These are phyloP conservation scores for Sanguinoderma infundibulare DNA, from an alignment of 1,284 basidiomycete genomes.

Conservation along the genomic window DNA sequence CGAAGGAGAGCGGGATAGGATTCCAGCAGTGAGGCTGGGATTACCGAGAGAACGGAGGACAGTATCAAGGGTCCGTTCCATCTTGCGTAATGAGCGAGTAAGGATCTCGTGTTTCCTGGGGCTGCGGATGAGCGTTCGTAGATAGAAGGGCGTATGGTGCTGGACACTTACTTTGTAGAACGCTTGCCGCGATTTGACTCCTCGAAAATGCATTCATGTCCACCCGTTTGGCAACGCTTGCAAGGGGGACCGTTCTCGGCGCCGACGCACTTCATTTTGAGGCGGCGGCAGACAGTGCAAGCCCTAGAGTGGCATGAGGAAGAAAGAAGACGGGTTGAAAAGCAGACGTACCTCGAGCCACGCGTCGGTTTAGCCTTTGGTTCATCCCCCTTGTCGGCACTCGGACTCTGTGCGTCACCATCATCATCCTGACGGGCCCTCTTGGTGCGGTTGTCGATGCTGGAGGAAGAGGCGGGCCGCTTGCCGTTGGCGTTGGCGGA, in stretches of 20 bases:
- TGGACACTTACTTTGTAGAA: conserved; percentile 73
- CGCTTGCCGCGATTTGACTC: conserved; percentile 94
- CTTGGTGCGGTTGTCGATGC: conserved; percentile 58
- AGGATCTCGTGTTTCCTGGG: conserved; percentile 86
- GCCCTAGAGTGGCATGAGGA: conserved; percentile 55
- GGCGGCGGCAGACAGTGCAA: conserved; percentile 91
- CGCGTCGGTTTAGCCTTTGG: conserved; percentile 84
- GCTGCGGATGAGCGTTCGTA: conserved; percentile 37
- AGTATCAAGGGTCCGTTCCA: conserved; percentile 92
- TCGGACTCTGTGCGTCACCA: conserved; percentile 46
- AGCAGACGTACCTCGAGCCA: conserved; percentile 72
- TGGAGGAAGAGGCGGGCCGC: conserved; percentile 59
- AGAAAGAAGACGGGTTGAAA: conserved; percentile 6
- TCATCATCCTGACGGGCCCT: conserved; percentile 57
- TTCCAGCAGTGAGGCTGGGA: conserved; percentile 75
- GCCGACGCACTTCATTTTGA: conserved; percentile 99
- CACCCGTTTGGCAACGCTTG: conserved; percentile 80
- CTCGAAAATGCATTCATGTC: conserved; percentile 93
- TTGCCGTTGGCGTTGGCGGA: conserved; percentile 64
- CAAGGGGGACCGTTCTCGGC: conserved; percentile 93
- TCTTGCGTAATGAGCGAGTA: conserved; percentile 87
- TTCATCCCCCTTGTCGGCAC: conserved; percentile 62
- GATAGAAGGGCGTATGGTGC: conserved; percentile 2
- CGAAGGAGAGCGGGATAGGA: conserved; percentile 83
- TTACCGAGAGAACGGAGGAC: conserved; percentile 85